Percentiles rank a stretch among this genome's conserved stretches.
Evolutionary conservation across 257 asterid species (phyloP).

Genomic region (Solanum appendiculatum): DNA sequence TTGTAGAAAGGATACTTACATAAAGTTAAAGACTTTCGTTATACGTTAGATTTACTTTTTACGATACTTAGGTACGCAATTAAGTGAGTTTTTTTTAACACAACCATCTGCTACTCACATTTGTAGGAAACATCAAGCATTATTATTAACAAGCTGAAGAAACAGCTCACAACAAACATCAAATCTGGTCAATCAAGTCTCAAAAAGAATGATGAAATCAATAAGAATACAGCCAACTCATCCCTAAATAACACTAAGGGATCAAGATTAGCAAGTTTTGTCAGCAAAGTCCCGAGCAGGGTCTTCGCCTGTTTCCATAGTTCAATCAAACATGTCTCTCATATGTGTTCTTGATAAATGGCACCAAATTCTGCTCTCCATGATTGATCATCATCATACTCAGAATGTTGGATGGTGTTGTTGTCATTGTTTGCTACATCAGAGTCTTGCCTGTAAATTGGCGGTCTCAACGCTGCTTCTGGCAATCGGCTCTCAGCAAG

Average conservation of each 20-base stretch:
- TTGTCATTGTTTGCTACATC: slow-evolving; percentile 21
- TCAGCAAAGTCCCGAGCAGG: slow-evolving; percentile 1
- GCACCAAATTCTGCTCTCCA: slow-evolving; percentile 99
- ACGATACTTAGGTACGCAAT: background rate
- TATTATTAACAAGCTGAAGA: background rate
- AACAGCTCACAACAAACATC: background rate
- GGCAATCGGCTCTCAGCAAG: slow-evolving; percentile 94
- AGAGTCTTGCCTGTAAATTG: slow-evolving; percentile 47
- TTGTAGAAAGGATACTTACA: background rate
- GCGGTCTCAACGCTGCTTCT: slow-evolving; percentile 59
- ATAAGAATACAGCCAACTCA: background rate
- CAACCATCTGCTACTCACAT: too few relatives aligned
- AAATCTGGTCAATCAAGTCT: background rate
- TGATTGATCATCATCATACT: slow-evolving; percentile 82
- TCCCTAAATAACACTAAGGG: background rate
- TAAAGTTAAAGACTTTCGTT: background rate
- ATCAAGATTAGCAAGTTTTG: background rate
- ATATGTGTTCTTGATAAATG: slow-evolving; percentile 63
- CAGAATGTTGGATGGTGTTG: slow-evolving; percentile 9
- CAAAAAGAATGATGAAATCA: background rate
- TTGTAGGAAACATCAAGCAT: background rate
- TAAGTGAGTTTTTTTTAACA: too few relatives aligned
- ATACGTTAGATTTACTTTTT: background rate
- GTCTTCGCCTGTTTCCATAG: background rate
- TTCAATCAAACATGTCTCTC: background rate